phyloP scores from a whole-genome alignment of 2,329 filamentous ascomycete species.

The Incumbomyces delicatus region DNA sequence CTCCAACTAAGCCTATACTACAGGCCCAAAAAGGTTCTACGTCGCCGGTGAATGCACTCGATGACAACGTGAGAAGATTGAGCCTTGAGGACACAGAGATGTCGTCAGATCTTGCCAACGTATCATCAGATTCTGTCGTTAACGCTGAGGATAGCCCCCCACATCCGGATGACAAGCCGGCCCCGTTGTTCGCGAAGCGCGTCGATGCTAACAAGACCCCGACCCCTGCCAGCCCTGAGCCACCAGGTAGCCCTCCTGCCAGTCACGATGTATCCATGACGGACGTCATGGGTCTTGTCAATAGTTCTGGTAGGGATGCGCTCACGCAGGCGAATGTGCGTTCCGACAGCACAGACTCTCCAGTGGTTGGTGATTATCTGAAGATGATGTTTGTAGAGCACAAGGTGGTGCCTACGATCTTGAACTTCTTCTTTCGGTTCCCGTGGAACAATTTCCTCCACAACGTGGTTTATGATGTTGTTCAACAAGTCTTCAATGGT shows the following conservation, averaged over 20 bases:
- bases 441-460: constrained; percentile 99
- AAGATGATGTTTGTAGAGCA: constrained; percentile 97
- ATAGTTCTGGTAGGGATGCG: constrained; percentile 13
- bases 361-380: constrained; percentile 85
- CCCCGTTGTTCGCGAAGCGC: constrained; percentile 47
- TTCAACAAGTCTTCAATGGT: constrained; percentile 98
- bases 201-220: constrained; percentile 20
- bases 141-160: constrained; percentile 33
- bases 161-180: constrained; percentile 58
- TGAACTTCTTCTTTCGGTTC: constrained; percentile 96
- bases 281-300: constrained; percentile 5
- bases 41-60: constrained; percentile 45
- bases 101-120: constrained; percentile 24
- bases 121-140: background rate
- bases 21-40: constrained; percentile 25
- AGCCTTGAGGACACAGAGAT: constrained; percentile 40
- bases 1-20: constrained; percentile 32
- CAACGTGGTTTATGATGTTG: constrained; percentile 97
- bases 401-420: constrained; percentile 84
- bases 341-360: constrained; percentile 53
- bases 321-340: constrained; percentile 22
- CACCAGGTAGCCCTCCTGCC: constrained; percentile 10
- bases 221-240: constrained; percentile 19
- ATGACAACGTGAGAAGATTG: constrained; percentile 47
- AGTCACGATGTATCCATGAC: constrained; percentile 6